Percentiles rank a stretch among this genome's conserved stretches.
Conservation (phyloP, 2,329 filamentous ascomycete genomes). For the Penicillium sp. region DNA sequence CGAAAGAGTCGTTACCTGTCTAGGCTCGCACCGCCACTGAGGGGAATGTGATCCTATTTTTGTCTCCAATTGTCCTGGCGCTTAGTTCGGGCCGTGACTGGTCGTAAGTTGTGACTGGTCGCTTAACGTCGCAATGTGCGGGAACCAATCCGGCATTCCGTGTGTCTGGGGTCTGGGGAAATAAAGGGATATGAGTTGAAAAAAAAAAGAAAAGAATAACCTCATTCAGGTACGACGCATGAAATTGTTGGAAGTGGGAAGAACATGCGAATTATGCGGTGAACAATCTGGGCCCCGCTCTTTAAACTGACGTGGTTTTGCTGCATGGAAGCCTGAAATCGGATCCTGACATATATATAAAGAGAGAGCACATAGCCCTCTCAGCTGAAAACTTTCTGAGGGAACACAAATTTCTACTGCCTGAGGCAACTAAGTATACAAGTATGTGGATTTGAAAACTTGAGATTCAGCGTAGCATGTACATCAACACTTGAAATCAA, state of each 20-base stretch:
- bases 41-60: constrained; percentile 21
- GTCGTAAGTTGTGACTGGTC: constrained; percentile 20
- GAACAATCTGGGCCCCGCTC: constrained; percentile 13
- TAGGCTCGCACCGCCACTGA: constrained; percentile 4
- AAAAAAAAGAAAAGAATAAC: constrained; percentile 11
- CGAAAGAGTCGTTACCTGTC: constrained; percentile 9
- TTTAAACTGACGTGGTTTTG: constrained; percentile 23
- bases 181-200: not conserved
- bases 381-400: constrained; percentile 5
- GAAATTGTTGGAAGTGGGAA: not conserved
- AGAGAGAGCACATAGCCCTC: not conserved
- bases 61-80: constrained; percentile 27
- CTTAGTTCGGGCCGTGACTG: constrained; percentile 28
- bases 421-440: not conserved
- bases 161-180: not conserved
- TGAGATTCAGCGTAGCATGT: constrained; percentile 10
- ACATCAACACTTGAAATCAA: not conserved
- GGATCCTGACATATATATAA: not conserved
- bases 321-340: constrained; percentile 32
- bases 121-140: constrained; percentile 15
- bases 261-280: constrained; percentile 15
- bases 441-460: not conserved
- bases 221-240: constrained; percentile 14
- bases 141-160: constrained; percentile 1
- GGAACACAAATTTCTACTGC: not conserved